Conservation (phyloP, 2,329 filamentous ascomycete species). For the Drechmeria coniospora region DNA sequence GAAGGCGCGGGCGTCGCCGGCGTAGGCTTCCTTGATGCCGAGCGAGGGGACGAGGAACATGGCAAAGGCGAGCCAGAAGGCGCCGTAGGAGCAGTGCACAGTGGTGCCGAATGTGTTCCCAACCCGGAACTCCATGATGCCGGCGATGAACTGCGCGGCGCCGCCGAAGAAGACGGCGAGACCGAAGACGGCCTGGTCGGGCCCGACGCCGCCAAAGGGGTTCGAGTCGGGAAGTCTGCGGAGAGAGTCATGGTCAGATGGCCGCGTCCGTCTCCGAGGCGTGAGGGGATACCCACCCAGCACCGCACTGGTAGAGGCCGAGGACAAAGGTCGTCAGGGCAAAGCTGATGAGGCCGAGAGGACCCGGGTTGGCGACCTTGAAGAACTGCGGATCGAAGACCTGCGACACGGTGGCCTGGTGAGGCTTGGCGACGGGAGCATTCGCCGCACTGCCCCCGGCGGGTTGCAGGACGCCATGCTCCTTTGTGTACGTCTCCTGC, state of each 20-base stretch:
- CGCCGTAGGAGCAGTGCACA: conserved; percentile 43
- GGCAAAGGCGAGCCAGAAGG: conserved; percentile 45
- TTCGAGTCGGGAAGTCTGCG: conserved; percentile 17
- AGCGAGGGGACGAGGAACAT: conserved; percentile 38
- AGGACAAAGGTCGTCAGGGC: conserved; percentile 50
- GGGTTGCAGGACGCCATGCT: neutral
- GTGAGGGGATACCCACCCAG: conserved; percentile 24
- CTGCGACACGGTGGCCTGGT: conserved; percentile 20
- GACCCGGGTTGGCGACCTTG: conserved; percentile 44
- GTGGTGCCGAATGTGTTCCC: conserved; percentile 51
- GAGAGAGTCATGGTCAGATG: neutral
- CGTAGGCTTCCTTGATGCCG: conserved; percentile 31
- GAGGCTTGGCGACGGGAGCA: conserved; percentile 8
- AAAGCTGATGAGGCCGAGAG: conserved; percentile 46
- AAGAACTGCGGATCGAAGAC: conserved; percentile 17
- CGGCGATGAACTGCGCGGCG: conserved; percentile 50
- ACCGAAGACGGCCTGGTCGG: conserved; percentile 20
- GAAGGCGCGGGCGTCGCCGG: conserved; percentile 19
- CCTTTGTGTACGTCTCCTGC: conserved; percentile 3
- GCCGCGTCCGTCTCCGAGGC: neutral
- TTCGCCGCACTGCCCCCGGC: neutral
- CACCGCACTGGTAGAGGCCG: conserved; percentile 28
- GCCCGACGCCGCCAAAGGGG: conserved; percentile 17
- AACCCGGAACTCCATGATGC: conserved; percentile 37
- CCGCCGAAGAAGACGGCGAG: conserved; percentile 40